Evolutionary conservation across 1,139 yeast species (phyloP), one percentile per base, ranked within the genome.

Genomic region (Yamadazyma pseudoaaseri): DNA sequence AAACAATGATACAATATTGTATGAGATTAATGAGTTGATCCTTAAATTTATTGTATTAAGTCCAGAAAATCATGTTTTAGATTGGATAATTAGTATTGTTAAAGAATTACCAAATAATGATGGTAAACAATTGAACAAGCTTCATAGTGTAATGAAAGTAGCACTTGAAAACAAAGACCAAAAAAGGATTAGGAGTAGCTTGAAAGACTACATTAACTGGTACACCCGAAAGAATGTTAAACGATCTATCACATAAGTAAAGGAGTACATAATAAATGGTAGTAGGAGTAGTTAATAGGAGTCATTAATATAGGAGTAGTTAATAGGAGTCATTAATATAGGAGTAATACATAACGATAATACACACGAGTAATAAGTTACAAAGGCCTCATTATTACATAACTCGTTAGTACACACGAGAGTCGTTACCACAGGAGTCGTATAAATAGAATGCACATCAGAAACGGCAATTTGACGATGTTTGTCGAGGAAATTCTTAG

Each of bases 161-260:
- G 86, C 95, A 0, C 60, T 87, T 31, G 72, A 67, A 26, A 79
- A 82, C 27, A 82, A 78, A 48, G 94, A 87, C 58, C 79, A 70
- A 54, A 75, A 94, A 55, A 72, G 86, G 48, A 79, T 86, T 21
- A 74, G 95, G 49, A 64, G 78, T 5, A 73, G 84, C 33, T 62
- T 89, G 35, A 74, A 78, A 49, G 94, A 83, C 52, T 90, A 89
- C 52, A 78, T 86, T 26, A 76, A 73, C 36, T 85, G 96, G 86
- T 90, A 87, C 57, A 69, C 84, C 16, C 73, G 96, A 48, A 82
- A 89, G 55, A 84, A 86, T 49, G 71, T 83, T 10, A 37, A 37
- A 25, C 26, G 41, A 17, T 30, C 34, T 6, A 30, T 36, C 6
- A 30, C 28, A 13, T 32, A 16, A 30, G 10, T 10, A 7, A 7